Percentiles rank a stretch among this genome's conserved stretches.
Evolutionary conservation across 768 basidiomycete genomes (phyloP).

Genomic region (Panus rudis): DNA sequence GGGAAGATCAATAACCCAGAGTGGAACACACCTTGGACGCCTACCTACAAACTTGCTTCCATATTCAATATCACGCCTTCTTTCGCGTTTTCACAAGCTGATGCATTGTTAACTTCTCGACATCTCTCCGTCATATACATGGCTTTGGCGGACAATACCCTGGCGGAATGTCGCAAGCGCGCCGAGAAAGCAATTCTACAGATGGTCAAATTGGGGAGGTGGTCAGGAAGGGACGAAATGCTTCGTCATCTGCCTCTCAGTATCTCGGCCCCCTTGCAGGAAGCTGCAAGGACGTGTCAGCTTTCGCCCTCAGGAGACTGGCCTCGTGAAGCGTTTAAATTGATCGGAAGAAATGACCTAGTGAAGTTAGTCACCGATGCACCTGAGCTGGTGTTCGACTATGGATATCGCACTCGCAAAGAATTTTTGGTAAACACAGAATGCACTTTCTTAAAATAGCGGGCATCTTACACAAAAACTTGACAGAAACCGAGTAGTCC

Average conservation of each 20-base stretch:
- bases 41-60: constrained; percentile 35
- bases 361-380: constrained; percentile 51
- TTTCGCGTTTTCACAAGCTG: constrained; percentile 54
- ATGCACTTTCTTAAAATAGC: constrained; percentile 6
- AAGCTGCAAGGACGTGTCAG: constrained; percentile 82
- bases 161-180: constrained; percentile 48
- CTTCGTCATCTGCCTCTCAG: constrained; percentile 59
- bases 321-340: constrained; percentile 59
- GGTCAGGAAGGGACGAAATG: constrained; percentile 31
- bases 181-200: constrained; percentile 57
- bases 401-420: constrained; percentile 51
- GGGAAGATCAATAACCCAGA: constrained; percentile 54
- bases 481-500: constrained; percentile 42
- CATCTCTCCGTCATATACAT: constrained; percentile 52
- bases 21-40: constrained; percentile 48
- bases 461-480: neutral
- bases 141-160: constrained; percentile 47
- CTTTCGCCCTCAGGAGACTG: constrained; percentile 68
- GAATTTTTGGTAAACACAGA: constrained; percentile 46
- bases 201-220: constrained; percentile 36
- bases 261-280: constrained; percentile 70
- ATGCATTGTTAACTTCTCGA: constrained; percentile 49
- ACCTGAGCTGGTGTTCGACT: constrained; percentile 37
- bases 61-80: constrained; percentile 44
- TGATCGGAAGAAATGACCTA: constrained; percentile 71